Conservation (phyloP, 2,329 filamentous ascomycete genomes). For the Neopestalotiopsis rosae region DNA sequence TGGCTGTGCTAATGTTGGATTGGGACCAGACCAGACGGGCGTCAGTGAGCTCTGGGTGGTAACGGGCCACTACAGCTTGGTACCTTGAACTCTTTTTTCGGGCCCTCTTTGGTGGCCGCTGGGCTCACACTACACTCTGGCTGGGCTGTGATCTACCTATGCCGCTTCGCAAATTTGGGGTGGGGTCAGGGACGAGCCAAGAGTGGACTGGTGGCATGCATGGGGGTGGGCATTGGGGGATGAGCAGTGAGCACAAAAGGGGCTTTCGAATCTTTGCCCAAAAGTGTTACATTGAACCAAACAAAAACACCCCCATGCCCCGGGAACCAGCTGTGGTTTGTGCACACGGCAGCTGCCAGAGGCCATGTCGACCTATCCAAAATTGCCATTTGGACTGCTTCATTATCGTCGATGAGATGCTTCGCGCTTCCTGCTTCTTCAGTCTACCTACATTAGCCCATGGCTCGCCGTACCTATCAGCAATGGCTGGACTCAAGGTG, state of each 20-base stretch:
- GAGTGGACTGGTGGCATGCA: slow-evolving; percentile 9
- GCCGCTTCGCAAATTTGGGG: slow-evolving; percentile 15
- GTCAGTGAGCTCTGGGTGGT: background rate
- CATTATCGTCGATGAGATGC: slow-evolving; percentile 4
- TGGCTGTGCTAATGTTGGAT: background rate
- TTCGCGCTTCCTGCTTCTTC: background rate
- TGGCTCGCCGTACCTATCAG: background rate
- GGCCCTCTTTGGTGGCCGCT: background rate
- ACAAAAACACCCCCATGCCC: background rate
- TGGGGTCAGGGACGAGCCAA: slow-evolving; percentile 10
- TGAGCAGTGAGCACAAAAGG: slow-evolving; percentile 10
- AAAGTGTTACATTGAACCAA: background rate
- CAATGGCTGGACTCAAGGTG: slow-evolving; percentile 4
- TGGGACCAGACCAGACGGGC: background rate
- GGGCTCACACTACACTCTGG: background rate
- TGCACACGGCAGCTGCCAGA: background rate
- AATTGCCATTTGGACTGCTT: background rate
- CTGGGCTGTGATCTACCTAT: background rate
- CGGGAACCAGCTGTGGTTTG: background rate
- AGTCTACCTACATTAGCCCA: slow-evolving; percentile 2
- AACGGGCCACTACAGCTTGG: slow-evolving; percentile 4
- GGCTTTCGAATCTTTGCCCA: background rate
- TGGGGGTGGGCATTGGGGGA: background rate
- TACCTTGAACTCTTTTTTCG: slow-evolving; percentile 10
- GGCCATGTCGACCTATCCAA: background rate